These are phyloP conservation scores for Neovahlkampfia damariscottae DNA, from an alignment of 78 protist genomes.

Conservation along the genomic window DNA sequence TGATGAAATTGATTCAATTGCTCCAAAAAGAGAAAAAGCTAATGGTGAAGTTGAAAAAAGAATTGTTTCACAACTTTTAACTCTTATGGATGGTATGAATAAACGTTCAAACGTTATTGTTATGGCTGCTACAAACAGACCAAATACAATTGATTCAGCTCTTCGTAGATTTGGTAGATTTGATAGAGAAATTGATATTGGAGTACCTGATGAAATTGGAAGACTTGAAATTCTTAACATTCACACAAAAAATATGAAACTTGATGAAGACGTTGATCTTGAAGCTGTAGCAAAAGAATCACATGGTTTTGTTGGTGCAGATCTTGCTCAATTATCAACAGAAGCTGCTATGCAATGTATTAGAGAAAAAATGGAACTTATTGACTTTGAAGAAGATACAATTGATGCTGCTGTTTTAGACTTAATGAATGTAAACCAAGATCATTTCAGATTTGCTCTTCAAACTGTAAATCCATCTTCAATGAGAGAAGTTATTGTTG, in stretches of 20 bases:
- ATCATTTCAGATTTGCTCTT: constrained; percentile 76
- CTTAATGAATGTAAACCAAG: constrained; percentile 91
- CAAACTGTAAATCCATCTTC: constrained; percentile 93
- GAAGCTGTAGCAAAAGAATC: constrained; percentile 86
- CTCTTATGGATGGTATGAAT: constrained; percentile 99
- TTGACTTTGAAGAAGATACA: constrained; percentile 97
- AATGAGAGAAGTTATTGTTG: constrained; percentile 97
- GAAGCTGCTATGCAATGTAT: constrained; percentile 99
- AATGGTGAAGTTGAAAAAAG: constrained; percentile 99
- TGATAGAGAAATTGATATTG: constrained; percentile 99
- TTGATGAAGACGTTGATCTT: constrained; percentile 95
- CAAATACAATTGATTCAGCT: constrained; percentile 99
- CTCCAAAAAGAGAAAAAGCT: constrained; percentile 99
- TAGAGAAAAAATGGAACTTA: constrained; percentile 98
- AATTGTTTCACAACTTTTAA: constrained; percentile 98
- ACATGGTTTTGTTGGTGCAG: constrained; percentile 99
- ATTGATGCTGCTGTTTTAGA: constrained; percentile 97
- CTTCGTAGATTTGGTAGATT: constrained; percentile 99
- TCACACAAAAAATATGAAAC: constrained; percentile 99
- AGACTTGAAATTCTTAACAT: constrained; percentile 96
- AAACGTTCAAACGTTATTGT: constrained; percentile 94
- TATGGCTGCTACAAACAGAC: constrained; percentile 99
- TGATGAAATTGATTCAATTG: constrained; percentile 99
- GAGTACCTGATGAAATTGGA: constrained; percentile 97
- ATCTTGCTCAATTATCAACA: constrained; percentile 93